Percentiles rank a stretch among this genome's conserved stretches.
These are phyloP conservation scores for Sarcomyxa edulis DNA, from an alignment of 768 basidiomycete genomes.

Conservation along the genomic window DNA sequence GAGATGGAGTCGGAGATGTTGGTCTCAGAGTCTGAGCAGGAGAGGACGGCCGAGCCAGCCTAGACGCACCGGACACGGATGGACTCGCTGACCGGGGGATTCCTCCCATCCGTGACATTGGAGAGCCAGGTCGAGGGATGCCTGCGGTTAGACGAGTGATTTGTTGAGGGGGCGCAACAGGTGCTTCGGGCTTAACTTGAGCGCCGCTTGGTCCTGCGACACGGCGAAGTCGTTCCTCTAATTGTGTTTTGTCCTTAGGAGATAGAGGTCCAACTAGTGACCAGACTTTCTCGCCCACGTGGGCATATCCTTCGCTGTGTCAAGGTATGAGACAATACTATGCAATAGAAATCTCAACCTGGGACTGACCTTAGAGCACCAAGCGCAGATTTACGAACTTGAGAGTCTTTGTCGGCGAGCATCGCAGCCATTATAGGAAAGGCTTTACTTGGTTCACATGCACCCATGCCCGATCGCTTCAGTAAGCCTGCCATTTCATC, in stretches of 20 bases:
- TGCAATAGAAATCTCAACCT: constrained; percentile 4
- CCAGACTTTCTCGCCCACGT: constrained; percentile 87
- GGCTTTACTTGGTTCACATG: constrained; percentile 77
- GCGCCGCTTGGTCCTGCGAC: constrained; percentile 59
- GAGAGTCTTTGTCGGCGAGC: constrained; percentile 86
- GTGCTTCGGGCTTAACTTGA: constrained; percentile 32
- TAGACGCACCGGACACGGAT: constrained; percentile 25
- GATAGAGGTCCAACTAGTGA: constrained; percentile 66
- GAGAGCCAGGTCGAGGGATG: constrained; percentile 46
- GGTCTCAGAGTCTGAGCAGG: constrained; percentile 32
- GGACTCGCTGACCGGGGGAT: constrained; percentile 29
- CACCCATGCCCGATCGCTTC: constrained; percentile 76
- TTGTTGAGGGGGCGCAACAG: constrained; percentile 37
- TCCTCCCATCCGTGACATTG: constrained; percentile 37
- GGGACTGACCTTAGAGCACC: constrained; percentile 67
- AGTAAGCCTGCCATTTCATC: constrained; percentile 78
- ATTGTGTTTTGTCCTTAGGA: constrained; percentile 86
- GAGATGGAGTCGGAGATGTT: constrained; percentile 34
- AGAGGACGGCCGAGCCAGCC: constrained; percentile 37
- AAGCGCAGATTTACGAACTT: constrained; percentile 84
- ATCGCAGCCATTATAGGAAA: constrained; percentile 72
- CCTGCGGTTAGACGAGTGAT: constrained; percentile 49
- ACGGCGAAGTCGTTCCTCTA: constrained; percentile 84
- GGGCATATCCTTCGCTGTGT: constrained; percentile 70
- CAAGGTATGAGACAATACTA: too few species aligned